phyloP scores from a whole-genome alignment of 805 yeast genomes.

The Nakazawaea laoshanensis region DNA sequence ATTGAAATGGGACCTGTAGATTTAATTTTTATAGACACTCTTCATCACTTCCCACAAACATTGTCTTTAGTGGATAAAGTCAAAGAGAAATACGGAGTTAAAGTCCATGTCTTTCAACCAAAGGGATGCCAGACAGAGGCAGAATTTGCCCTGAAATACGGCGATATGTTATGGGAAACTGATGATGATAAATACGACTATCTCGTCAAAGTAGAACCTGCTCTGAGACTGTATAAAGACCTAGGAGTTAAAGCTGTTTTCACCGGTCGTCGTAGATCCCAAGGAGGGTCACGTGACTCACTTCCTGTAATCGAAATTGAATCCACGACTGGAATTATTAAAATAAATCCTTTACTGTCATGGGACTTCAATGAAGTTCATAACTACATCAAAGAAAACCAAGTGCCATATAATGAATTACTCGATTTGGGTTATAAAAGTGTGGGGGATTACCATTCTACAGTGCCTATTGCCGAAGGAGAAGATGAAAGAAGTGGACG shows the following conservation, averaged over 20 bases:
- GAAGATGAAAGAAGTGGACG: slow-evolving; percentile 97
- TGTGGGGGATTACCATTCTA: slow-evolving; percentile 93
- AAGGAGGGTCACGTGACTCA: slow-evolving; percentile 74
- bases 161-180: slow-evolving; percentile 74
- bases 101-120: slow-evolving; percentile 65
- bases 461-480: slow-evolving; percentile 80
- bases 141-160: slow-evolving; percentile 63
- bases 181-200: slow-evolving; percentile 80
- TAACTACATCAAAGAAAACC: slow-evolving; percentile 53
- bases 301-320: slow-evolving; percentile 76
- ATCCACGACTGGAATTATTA: slow-evolving; percentile 57
- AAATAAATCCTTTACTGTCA: slow-evolving; percentile 81
- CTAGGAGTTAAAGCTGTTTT: slow-evolving; percentile 74
- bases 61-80: slow-evolving; percentile 59
- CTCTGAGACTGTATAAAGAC: slow-evolving; percentile 72
- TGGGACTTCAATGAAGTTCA: slow-evolving; percentile 76
- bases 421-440: slow-evolving; percentile 84
- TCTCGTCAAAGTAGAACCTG: slow-evolving; percentile 87
- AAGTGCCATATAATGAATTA: slow-evolving; percentile 81
- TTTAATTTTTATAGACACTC: slow-evolving; percentile 79
- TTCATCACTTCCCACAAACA: slow-evolving; percentile 95
- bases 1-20: slow-evolving; percentile 43
- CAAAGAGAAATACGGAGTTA: slow-evolving; percentile 41
- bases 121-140: slow-evolving; percentile 39
- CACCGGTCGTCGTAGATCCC: slow-evolving; percentile 86